Evolutionary conservation across 2,329 filamentous ascomycete genomes (phyloP).

Genomic region (Periglandula ipomoeae): DNA sequence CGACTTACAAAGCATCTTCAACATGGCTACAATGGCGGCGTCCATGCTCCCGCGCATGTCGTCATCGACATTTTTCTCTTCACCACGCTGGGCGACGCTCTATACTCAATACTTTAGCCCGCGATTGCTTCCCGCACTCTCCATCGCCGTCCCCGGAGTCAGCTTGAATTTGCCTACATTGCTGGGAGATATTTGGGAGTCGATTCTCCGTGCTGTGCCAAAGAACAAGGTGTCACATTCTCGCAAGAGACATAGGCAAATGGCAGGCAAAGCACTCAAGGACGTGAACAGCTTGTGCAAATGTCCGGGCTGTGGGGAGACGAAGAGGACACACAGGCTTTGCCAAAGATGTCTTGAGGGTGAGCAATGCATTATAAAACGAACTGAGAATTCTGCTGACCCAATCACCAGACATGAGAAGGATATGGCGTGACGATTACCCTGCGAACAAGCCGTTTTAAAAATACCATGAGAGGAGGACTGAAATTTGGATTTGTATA

Average conservation of each 20-base stretch:
- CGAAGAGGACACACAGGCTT: conserved; percentile 80
- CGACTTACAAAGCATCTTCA: background rate
- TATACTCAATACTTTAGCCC: conserved; percentile 36
- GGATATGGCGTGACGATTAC: conserved; percentile 33
- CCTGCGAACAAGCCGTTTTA: conserved; percentile 24
- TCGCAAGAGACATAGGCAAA: conserved; percentile 86
- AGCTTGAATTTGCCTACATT: conserved; percentile 46
- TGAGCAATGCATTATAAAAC: conserved; percentile 34
- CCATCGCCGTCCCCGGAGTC: conserved; percentile 52
- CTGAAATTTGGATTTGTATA: conserved; percentile 14
- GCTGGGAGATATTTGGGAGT: conserved; percentile 85
- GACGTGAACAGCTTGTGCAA: conserved; percentile 81
- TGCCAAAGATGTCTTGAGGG: conserved; percentile 81
- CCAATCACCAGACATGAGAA: conserved; percentile 32
- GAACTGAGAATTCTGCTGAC: background rate
- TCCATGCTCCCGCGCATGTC: conserved; percentile 49
- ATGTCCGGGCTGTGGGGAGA: conserved; percentile 79
- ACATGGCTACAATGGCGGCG: conserved; percentile 16
- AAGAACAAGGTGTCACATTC: conserved; percentile 99
- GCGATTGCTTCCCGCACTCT: conserved; percentile 42
- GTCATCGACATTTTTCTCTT: conserved; percentile 28
- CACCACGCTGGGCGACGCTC: conserved; percentile 33
- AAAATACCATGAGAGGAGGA: conserved; percentile 8
- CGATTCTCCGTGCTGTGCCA: conserved; percentile 81
- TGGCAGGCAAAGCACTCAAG: conserved; percentile 91